A percentile compares a stretch with the other conserved stretches of the same genome.
phyloP scores from a whole-genome alignment of 208 protist genomes.

The Jaenimonas drosophilae region DNA sequence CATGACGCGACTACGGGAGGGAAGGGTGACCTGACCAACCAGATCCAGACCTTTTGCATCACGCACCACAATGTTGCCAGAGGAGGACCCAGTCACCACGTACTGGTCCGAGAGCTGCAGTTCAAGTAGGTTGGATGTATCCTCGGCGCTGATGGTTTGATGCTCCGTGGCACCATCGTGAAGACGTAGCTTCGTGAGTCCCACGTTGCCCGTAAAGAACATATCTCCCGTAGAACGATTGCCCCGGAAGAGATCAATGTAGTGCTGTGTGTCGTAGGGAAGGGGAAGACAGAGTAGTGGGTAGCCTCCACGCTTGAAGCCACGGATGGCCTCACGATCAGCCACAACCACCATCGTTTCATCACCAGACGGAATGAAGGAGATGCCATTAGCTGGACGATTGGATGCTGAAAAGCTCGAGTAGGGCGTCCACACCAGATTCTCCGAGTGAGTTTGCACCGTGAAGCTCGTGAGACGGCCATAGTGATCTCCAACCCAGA shows the following conservation, averaged over 20 bases:
- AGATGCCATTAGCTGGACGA: constrained; percentile 44
- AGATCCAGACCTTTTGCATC: constrained; percentile 28
- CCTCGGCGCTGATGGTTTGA: constrained; percentile 42
- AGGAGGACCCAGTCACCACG: constrained; percentile 53
- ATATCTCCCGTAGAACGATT: constrained; percentile 51
- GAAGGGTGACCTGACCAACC: constrained; percentile 19
- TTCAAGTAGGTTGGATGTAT: constrained; percentile 34
- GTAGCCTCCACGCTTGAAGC: constrained; percentile 73
- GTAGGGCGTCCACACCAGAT: constrained; percentile 58
- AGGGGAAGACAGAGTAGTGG: constrained; percentile 46
- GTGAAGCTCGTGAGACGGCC: constrained; percentile 76
- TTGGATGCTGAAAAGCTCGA: constrained; percentile 70
- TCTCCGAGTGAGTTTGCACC: constrained; percentile 43
- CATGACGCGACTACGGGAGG: constrained; percentile 58
- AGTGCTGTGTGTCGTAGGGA: constrained; percentile 50
- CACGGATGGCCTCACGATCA: constrained; percentile 65
- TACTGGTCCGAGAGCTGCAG: constrained; percentile 59
- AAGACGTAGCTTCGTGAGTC: constrained; percentile 60
- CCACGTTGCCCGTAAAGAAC: constrained; percentile 76
- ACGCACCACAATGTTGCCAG: constrained; percentile 53
- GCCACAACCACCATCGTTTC: constrained; percentile 72
- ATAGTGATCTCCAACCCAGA: constrained; percentile 79
- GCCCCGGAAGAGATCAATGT: constrained; percentile 74
- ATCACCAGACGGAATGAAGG: constrained; percentile 38
- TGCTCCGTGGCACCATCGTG: constrained; percentile 21